These are phyloP conservation scores for Exophiala aquamarina DNA, from an alignment of 2,329 filamentous ascomycete genomes.

Conservation along the genomic window DNA sequence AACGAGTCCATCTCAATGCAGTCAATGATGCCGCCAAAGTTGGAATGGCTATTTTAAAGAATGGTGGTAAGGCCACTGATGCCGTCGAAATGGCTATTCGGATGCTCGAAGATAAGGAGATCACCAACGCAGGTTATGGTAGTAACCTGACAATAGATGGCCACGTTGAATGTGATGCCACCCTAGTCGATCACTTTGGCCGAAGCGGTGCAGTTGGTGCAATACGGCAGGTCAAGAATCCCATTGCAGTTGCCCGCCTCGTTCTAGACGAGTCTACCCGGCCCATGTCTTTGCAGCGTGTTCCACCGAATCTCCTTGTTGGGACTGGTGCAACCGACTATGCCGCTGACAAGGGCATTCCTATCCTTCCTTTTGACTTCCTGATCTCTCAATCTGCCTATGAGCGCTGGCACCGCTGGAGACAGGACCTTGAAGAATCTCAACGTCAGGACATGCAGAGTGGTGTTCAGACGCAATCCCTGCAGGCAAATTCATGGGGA, in stretches of 20 bases:
- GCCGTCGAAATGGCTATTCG: constrained; percentile 88
- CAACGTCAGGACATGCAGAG: constrained; percentile 47
- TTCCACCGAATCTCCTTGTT: constrained; percentile 89
- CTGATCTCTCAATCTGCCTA: constrained; percentile 78
- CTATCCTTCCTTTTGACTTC: constrained; percentile 69
- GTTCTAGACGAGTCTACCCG: constrained; percentile 76
- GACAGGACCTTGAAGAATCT: constrained; percentile 64
- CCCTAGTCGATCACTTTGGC: constrained; percentile 85
- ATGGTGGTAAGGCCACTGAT: constrained; percentile 77
- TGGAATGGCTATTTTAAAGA: constrained; percentile 77
- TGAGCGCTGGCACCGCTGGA: constrained; percentile 79
- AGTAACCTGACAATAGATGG: constrained; percentile 93
- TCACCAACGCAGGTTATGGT: constrained; percentile 94
- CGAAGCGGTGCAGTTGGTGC: constrained; percentile 92
- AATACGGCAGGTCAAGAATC: constrained; percentile 86
- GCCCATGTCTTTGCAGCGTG: constrained; percentile 78
- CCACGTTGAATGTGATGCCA: constrained; percentile 90
- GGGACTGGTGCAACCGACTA: constrained; percentile 85
- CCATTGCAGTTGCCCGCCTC: constrained; percentile 79
- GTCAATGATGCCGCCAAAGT: constrained; percentile 83
- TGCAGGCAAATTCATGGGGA: background rate
- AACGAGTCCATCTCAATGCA: constrained; percentile 77
- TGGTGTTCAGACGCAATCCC: constrained; percentile 25
- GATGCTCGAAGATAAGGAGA: constrained; percentile 86
- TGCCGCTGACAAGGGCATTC: constrained; percentile 74